A percentile compares a stretch with the other conserved stretches of the same genome.
Conservation (phyloP, 2,329 filamentous ascomycete species). For the Elsinoe perseae region DNA sequence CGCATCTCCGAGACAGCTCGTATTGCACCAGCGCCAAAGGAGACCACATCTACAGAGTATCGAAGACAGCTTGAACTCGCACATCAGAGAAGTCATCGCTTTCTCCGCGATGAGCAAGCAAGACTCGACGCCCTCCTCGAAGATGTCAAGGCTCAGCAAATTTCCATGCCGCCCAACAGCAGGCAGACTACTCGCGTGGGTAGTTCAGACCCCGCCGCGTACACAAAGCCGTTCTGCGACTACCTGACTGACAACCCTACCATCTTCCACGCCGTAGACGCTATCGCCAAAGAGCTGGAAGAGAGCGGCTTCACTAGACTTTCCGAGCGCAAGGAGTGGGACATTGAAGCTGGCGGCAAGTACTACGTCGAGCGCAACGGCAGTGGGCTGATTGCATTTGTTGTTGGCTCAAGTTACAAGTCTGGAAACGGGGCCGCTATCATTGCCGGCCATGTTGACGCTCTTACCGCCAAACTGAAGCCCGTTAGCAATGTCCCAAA, state of each 20-base stretch:
- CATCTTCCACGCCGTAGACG: constrained; percentile 79
- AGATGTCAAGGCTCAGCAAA: constrained; percentile 7
- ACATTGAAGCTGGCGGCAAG: constrained; percentile 71
- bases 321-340: constrained; percentile 76
- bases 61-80: constrained; percentile 2
- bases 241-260: constrained; percentile 89
- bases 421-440: constrained; percentile 81
- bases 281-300: constrained; percentile 66
- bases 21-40: neutral
- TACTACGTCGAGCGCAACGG: constrained; percentile 85
- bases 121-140: constrained; percentile 14
- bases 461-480: constrained; percentile 83
- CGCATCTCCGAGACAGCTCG: neutral
- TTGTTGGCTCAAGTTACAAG: constrained; percentile 70
- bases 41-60: neutral
- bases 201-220: constrained; percentile 33
- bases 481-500: constrained; percentile 78
- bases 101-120: constrained; percentile 9
- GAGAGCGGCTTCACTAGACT: constrained; percentile 68
- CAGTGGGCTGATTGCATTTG: constrained; percentile 77
- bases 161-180: neutral
- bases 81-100: constrained; percentile 11
- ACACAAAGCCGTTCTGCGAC: constrained; percentile 75
- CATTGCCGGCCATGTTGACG: constrained; percentile 87
- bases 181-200: neutral